Evolutionary conservation across 2,329 filamentous ascomycete genomes (phyloP).

Genomic region (Nemania sp.): DNA sequence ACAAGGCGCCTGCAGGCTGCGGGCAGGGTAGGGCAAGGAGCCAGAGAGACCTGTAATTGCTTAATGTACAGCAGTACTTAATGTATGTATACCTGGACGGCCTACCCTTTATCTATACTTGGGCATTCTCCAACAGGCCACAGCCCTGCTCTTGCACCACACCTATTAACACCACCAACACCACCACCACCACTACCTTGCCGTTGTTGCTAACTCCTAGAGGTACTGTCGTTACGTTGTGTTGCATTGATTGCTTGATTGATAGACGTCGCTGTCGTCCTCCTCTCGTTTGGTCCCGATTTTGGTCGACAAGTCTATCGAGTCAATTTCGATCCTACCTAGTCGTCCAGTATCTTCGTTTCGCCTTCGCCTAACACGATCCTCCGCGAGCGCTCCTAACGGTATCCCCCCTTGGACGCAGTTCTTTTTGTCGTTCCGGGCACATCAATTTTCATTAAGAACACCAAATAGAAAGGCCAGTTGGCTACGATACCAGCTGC

Average conservation of each 20-base stretch:
- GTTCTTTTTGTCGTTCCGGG: slow-evolving; percentile 22
- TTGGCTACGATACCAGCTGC: slow-evolving; percentile 22
- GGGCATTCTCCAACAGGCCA: slow-evolving; percentile 26
- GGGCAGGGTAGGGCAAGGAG: slow-evolving; percentile 15
- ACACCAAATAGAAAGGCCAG: slow-evolving; percentile 22
- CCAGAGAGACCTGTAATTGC: background rate
- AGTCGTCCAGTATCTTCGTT: slow-evolving; percentile 28
- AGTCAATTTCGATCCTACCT: slow-evolving; percentile 27
- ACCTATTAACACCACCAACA: slow-evolving; percentile 26
- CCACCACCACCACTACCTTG: slow-evolving; percentile 15
- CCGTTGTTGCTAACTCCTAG: slow-evolving; percentile 12
- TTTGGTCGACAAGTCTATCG: slow-evolving; percentile 18
- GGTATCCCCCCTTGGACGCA: slow-evolving; percentile 19
- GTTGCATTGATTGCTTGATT: slow-evolving; percentile 36
- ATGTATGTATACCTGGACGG: too few species aligned
- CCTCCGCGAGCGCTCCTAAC: slow-evolving; percentile 25
- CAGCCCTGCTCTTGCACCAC: slow-evolving; percentile 34
- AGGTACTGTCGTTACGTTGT: slow-evolving; percentile 12
- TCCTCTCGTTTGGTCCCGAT: slow-evolving; percentile 14
- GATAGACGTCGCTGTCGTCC: slow-evolving; percentile 28
- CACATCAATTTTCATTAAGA: slow-evolving; percentile 23
- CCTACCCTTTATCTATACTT: slow-evolving; percentile 27
- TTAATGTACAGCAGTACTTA: background rate
- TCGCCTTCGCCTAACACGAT: slow-evolving; percentile 29
- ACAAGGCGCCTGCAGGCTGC: slow-evolving; percentile 24